Evolutionary conservation across 2,329 filamentous ascomycete genomes (phyloP), one percentile per base, ranked within the genome.

Genomic region (Calonectria leucothoes): DNA sequence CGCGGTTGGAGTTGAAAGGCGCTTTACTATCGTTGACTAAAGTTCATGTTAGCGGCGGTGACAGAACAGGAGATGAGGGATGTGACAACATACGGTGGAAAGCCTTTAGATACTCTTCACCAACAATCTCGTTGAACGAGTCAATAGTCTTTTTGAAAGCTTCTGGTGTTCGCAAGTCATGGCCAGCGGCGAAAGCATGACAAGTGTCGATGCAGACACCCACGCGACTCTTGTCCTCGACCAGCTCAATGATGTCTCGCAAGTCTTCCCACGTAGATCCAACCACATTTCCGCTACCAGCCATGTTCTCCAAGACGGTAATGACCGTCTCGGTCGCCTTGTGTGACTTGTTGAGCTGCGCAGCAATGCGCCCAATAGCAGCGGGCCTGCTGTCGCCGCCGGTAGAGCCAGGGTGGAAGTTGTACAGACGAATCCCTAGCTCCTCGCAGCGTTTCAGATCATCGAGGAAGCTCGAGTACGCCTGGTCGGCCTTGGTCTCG

Each of bases 171-270:
- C 95, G 91, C 37, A 99, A 85, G 83, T 99, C 97, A 83, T 98
- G 97, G 7, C 97, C 97, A 0, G 95, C 96, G 0, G 96, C 96
- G 84, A 98, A 98, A 72, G 95, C 93, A 84, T 99, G 97, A 85
- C 97, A 99, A 0, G 97, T 99, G 83, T 99, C 97, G 70, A 99
- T 92, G 84, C 97, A 99, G 23, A 99, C 95, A 57, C 96, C 97
- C 2, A 99, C 93, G 37, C 97, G 92, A 52, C 87, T 84, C 86
- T 98, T 97, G 83, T 98, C 92, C 27, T 95, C 90, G 29, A 98
- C 91, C 11, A 92, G 88, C 17, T 89, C 89, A 78, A 99, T 97
- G 76, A 98, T 94, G 80, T 95, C 94, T 15, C 93, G 89, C 59
- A 99, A 89, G 80, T 99, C 96, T 82, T 96, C 93, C 82, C 98